Evolutionary conservation across 2,329 filamentous ascomycete species (phyloP), one percentile per base, ranked within the genome.

Genomic region (Aspergillus melleus): DNA sequence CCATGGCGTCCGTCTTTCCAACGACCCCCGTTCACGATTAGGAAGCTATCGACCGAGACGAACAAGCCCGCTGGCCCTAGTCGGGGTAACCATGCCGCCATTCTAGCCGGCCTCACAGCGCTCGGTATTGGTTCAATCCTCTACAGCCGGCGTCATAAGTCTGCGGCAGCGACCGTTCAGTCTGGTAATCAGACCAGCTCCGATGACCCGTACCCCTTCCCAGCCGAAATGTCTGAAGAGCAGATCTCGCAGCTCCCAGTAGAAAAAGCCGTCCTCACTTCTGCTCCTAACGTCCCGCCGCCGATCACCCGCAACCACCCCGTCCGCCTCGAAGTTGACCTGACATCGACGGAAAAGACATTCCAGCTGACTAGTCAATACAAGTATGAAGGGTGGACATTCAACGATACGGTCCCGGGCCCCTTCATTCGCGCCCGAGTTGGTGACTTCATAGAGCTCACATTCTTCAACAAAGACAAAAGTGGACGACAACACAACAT

Each of bases 381-480:
- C 66, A 76, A 76, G 54, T 76, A 76, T 62, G 73, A 76, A 24
- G 62, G 68, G 50, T 76, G 73, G 72, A 74, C 69, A 0, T 76
- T 76, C 60, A 76, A 76, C 61, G 69, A 65, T 56, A 68, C 64
- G 3, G 68, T 72, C 1, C 74, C 74, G 0, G 73, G 70, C 0
- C 74, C 74, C 16, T 76, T 76, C 51, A 75, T 76, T 51, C 72
- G 74, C 6, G 74, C 73, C 2, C 67, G 73, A 6, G 72, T 70
- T 6, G 73, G 73, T 16, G 72, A 74, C 44, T 67, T 75, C 0
- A 59, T 76, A 3, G 71, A 75, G 52, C 52, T 76, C 12, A 64
- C 66, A 3, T 58, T 76, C 10, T 74, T 72, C 12, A 76, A 76
- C 64, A 62, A 64, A 20, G 73, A 76, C 54, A 58, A 59, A 24